Conservation (phyloP, 2,329 filamentous ascomycete species). For the Colletotrichum coccodes region DNA sequence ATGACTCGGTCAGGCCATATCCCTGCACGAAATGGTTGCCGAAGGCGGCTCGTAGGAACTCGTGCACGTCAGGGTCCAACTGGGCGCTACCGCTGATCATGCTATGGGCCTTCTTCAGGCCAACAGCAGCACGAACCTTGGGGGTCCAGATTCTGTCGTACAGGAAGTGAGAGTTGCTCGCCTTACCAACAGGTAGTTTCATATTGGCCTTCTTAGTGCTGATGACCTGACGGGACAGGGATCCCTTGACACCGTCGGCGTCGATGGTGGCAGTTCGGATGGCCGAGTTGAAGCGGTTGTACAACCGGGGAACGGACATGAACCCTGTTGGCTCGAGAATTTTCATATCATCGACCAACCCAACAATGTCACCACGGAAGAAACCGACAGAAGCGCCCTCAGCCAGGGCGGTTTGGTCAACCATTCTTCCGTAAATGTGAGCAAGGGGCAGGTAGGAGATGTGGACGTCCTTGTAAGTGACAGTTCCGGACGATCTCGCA, state of each 20-base stretch:
- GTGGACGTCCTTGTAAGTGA: conserved; percentile 66
- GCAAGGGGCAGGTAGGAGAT: conserved; percentile 93
- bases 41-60: conserved; percentile 88
- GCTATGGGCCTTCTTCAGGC: conserved; percentile 75
- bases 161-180: conserved; percentile 81
- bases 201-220: conserved; percentile 83
- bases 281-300: conserved; percentile 87
- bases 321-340: conserved; percentile 84
- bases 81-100: conserved; percentile 93
- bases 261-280: conserved; percentile 84
- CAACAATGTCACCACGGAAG: conserved; percentile 90
- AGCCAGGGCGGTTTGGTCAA: conserved; percentile 80
- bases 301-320: conserved; percentile 89
- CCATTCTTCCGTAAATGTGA: conserved; percentile 90
- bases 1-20: conserved; percentile 94
- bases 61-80: conserved; percentile 86
- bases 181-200: conserved; percentile 75
- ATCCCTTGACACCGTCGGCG: conserved; percentile 81
- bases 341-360: conserved; percentile 92
- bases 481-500: conserved; percentile 65
- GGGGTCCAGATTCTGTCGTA: conserved; percentile 91
- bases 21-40: conserved; percentile 85
- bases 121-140: conserved; percentile 86
- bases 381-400: conserved; percentile 84
- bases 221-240: conserved; percentile 83